These are phyloP conservation scores for Ceratobasidium sp. DNA, from an alignment of 1,284 basidiomycete genomes.

Conservation along the genomic window DNA sequence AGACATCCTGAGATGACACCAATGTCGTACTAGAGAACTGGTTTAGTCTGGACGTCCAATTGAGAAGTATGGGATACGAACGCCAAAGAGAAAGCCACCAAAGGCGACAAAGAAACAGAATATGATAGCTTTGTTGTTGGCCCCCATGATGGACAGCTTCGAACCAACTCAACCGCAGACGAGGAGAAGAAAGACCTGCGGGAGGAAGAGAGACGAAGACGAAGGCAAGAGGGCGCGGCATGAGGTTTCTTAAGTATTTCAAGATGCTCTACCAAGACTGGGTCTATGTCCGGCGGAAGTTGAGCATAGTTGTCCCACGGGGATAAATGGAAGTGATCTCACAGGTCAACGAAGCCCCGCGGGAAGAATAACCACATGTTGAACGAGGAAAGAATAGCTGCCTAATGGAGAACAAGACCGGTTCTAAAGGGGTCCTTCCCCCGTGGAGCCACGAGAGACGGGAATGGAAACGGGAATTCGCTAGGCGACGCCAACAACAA, in stretches of 20 bases:
- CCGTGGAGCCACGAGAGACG: not conserved
- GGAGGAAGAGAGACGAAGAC: slow-evolving; percentile 26
- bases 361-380: not conserved
- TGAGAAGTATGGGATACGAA: not conserved
- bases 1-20: slow-evolving; percentile 79
- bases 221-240: slow-evolving; percentile 17
- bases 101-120: slow-evolving; percentile 68
- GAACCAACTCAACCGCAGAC: not conserved
- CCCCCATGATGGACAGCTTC: slow-evolving; percentile 13
- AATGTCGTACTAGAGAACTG: slow-evolving; percentile 73
- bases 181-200: slow-evolving; percentile 8
- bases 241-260: slow-evolving; percentile 36
- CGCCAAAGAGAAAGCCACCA: slow-evolving; percentile 46
- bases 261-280: slow-evolving; percentile 21
- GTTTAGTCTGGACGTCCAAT: slow-evolving; percentile 51
- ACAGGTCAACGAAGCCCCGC: slow-evolving; percentile 21
- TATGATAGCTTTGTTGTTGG: slow-evolving; percentile 62
- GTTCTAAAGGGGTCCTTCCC: not conserved
- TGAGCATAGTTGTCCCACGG: slow-evolving; percentile 19
- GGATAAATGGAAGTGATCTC: slow-evolving; percentile 31
- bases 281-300: slow-evolving; percentile 33
- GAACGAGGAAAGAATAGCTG: not conserved
- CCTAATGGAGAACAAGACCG: not conserved
- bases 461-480: not conserved
- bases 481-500: no score